Conservation (phyloP, 2,329 filamentous ascomycete genomes). For the Xylariaceae sp. region DNA sequence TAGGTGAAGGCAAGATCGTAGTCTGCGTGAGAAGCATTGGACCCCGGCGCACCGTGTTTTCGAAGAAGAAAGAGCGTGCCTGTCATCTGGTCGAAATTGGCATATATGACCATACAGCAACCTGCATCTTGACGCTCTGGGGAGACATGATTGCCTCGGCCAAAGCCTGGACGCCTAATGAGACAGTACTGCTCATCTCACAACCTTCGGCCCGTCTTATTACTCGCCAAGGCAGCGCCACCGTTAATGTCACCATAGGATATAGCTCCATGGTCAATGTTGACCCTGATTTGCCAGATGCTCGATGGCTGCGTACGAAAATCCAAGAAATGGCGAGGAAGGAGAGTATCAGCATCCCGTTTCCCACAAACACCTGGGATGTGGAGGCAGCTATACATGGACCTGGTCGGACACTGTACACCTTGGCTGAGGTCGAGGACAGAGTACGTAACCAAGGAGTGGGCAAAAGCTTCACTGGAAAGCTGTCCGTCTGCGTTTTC, state of each 20-base stretch:
- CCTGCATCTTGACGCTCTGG: constrained; percentile 50
- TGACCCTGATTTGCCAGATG: constrained; percentile 48
- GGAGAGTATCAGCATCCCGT: constrained; percentile 45
- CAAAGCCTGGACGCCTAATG: constrained; percentile 39
- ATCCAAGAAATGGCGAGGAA: constrained; percentile 42
- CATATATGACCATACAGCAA: constrained; percentile 53
- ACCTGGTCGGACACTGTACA: constrained; percentile 33
- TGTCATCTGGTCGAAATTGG: constrained; percentile 44
- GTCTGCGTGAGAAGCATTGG: constrained; percentile 55
- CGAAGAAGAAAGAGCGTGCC: constrained; percentile 41
- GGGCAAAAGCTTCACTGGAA: constrained; percentile 34
- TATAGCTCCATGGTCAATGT: constrained; percentile 48
- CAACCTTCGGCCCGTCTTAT: constrained; percentile 31
- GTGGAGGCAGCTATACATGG: constrained; percentile 30
- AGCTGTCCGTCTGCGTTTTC: constrained; percentile 32
- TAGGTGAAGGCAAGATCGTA: constrained; percentile 45
- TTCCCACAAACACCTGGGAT: constrained; percentile 38
- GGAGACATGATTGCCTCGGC: constrained; percentile 42
- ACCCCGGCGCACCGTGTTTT: constrained; percentile 41
- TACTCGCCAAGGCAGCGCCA: neutral
- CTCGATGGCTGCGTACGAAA: constrained; percentile 47
- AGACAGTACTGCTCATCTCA: constrained; percentile 46
- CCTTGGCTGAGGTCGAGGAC: constrained; percentile 39
- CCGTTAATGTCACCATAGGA: constrained; percentile 27
- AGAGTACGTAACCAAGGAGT: constrained; percentile 31